A percentile compares a stretch with the other conserved stretches of the same genome.
Conservation (phyloP, 768 basidiomycete species). For the Trichaptum fuscoviolaceum region DNA sequence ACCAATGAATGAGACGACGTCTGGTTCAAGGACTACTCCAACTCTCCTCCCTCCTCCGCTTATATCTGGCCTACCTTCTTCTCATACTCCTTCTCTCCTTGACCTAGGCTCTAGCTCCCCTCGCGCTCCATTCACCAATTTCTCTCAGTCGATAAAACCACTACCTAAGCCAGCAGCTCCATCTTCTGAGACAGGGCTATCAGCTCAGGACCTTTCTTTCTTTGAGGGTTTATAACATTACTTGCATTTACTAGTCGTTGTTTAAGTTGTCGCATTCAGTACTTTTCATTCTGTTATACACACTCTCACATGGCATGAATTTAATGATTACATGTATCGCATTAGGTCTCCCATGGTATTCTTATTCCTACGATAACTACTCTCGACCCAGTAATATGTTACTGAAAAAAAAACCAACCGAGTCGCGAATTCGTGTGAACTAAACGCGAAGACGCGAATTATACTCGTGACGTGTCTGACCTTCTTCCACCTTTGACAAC, state of each 20-base stretch:
- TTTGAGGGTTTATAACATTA: constrained; percentile 64
- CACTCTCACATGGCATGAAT: not conserved
- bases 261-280: constrained; percentile 5
- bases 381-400: too few species aligned
- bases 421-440: too few species aligned
- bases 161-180: constrained; percentile 14
- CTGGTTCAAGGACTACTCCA: constrained; percentile 8
- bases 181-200: constrained; percentile 46
- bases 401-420: too few species aligned
- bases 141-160: constrained; percentile 12
- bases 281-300: not conserved
- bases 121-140: not conserved
- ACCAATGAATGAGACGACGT: constrained; percentile 10
- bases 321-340: not conserved
- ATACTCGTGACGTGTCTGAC: too few species aligned
- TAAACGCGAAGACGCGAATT: too few species aligned
- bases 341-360: too few species aligned
- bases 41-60: not conserved
- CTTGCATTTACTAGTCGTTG: not conserved
- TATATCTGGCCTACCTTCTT: not conserved
- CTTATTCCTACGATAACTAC: too few species aligned
- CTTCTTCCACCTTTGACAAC: not conserved
- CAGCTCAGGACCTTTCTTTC: constrained; percentile 82
- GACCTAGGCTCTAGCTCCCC: constrained; percentile 6
- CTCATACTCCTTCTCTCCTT: not conserved